Percentiles rank a stretch among this genome's conserved stretches.
phyloP scores from a whole-genome alignment of 805 yeast species.

The Wickerhamiella allomyrinae region DNA sequence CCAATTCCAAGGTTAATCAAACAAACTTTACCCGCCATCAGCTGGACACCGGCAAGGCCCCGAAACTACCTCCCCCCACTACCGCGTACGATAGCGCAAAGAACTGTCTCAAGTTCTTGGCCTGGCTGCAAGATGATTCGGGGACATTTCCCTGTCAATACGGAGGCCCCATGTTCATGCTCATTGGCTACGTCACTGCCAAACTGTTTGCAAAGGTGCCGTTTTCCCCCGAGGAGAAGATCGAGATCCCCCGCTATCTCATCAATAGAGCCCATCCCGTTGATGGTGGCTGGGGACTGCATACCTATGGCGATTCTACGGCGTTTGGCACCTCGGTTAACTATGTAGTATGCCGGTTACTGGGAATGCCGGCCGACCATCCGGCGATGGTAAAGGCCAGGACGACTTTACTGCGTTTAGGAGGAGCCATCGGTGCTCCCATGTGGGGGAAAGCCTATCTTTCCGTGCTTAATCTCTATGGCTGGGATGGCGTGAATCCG shows the following conservation, averaged over 20 bases:
- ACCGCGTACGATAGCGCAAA: slow-evolving; percentile 34
- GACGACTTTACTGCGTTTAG: slow-evolving; percentile 48
- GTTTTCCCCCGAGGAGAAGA: slow-evolving; percentile 49
- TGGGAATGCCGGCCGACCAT: slow-evolving; percentile 65
- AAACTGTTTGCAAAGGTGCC: slow-evolving; percentile 53
- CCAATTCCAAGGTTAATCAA: slow-evolving; percentile 22
- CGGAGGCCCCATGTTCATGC: slow-evolving; percentile 97
- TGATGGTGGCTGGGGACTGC: slow-evolving; percentile 99
- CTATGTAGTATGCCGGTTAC: slow-evolving; percentile 63
- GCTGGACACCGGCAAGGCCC: slow-evolving; percentile 20
- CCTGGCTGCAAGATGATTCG: slow-evolving; percentile 56
- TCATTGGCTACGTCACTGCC: slow-evolving; percentile 72
- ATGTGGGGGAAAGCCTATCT: slow-evolving; percentile 98
- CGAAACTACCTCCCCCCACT: slow-evolving; percentile 22
- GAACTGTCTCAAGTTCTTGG: slow-evolving; percentile 61
- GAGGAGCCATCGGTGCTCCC: slow-evolving; percentile 84
- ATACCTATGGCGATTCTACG: slow-evolving; percentile 81
- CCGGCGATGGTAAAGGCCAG: slow-evolving; percentile 69
- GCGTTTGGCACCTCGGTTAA: slow-evolving; percentile 89
- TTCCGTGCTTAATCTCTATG: slow-evolving; percentile 61
- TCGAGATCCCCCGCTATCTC: slow-evolving; percentile 69
- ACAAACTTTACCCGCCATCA: slow-evolving; percentile 21
- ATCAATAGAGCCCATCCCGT: slow-evolving; percentile 93
- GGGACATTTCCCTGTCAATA: slow-evolving; percentile 88
- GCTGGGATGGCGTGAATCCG: slow-evolving; percentile 96